Conservation (phyloP, 1,284 basidiomycete species). For the Mycosarcoma maydis region DNA sequence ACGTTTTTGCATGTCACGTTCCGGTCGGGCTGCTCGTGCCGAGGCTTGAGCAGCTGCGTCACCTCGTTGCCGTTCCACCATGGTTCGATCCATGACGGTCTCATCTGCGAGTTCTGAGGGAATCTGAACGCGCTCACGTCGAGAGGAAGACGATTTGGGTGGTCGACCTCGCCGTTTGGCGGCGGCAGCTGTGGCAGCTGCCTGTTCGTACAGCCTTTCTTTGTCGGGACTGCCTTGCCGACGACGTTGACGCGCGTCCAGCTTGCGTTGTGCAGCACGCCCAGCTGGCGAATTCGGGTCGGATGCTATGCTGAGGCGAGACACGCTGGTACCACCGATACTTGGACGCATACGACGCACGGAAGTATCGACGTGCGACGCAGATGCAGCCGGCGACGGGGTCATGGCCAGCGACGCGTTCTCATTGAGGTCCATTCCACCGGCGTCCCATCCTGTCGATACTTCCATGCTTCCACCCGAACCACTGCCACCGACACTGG, state of each 20-base stretch:
- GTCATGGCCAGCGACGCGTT: conserved; percentile 32
- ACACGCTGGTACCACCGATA: conserved; percentile 19
- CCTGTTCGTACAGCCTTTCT: conserved; percentile 4
- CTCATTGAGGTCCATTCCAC: neutral
- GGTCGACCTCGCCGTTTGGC: conserved; percentile 13
- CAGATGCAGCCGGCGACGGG: conserved; percentile 29
- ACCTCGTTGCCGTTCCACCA: conserved; percentile 23
- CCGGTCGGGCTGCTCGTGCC: conserved; percentile 4
- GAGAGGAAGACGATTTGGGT: conserved; percentile 11
- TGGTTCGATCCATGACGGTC: conserved; percentile 32
- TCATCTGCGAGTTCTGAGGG: conserved; percentile 34
- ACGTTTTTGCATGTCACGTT: conserved; percentile 35
- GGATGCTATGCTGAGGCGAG: conserved; percentile 22
- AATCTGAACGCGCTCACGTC: conserved; percentile 20
- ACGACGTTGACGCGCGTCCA: conserved; percentile 24
- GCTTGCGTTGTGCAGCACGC: conserved; percentile 29
- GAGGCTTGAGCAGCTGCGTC: neutral
- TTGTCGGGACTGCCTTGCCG: conserved; percentile 33
- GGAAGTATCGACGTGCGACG: conserved; percentile 24
- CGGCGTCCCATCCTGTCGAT: conserved; percentile 16
- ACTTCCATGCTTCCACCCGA: conserved; percentile 6
- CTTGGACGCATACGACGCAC: conserved; percentile 28
- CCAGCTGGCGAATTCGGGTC: conserved; percentile 37
- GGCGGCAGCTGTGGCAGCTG: neutral
- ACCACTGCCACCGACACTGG: conserved; percentile 6